Evolutionary conservation across 2,329 filamentous ascomycete species (phyloP).

Genomic region (Torrubiella hemipterigena): DNA sequence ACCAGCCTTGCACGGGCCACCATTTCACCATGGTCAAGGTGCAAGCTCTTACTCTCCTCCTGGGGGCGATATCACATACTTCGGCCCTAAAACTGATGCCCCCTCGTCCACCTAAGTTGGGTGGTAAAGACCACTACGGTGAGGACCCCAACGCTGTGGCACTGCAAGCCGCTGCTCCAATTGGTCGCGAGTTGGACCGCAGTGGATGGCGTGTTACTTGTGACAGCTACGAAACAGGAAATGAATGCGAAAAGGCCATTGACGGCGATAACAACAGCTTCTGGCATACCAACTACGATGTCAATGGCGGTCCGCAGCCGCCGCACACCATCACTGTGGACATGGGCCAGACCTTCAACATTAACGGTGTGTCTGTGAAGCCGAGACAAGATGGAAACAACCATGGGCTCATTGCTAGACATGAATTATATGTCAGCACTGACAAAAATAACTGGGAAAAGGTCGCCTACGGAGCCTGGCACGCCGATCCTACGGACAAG

Average conservation of each 20-base stretch:
- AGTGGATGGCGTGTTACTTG: conserved; percentile 15
- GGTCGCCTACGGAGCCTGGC: conserved; percentile 17
- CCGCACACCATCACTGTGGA: conserved; percentile 20
- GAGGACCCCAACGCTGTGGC: not conserved
- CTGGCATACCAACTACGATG: conserved; percentile 14
- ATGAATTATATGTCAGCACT: conserved; percentile 15
- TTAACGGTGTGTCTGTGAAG: conserved; percentile 17
- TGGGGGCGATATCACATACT: no score
- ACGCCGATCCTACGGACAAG: conserved; percentile 15
- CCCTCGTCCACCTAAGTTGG: no score
- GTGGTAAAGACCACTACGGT: not conserved
- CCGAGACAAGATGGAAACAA: conserved; percentile 14
- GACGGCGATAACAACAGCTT: conserved; percentile 16
- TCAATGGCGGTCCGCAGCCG: conserved; percentile 2
- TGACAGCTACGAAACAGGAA: conserved; percentile 14
- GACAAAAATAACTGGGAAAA: conserved; percentile 14
- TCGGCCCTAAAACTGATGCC: no score
- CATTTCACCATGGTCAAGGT: no score
- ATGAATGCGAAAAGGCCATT: conserved; percentile 16
- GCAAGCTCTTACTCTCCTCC: no score
- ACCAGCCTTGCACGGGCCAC: no score
- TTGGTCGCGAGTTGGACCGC: conserved; percentile 5
- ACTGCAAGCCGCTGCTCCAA: conserved; percentile 5
- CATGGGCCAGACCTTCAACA: conserved; percentile 12
- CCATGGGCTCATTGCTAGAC: conserved; percentile 17